Evolutionary conservation across 805 yeast species (phyloP), one percentile per base, ranked within the genome.

Genomic region (Pichia sporocuriosa): DNA sequence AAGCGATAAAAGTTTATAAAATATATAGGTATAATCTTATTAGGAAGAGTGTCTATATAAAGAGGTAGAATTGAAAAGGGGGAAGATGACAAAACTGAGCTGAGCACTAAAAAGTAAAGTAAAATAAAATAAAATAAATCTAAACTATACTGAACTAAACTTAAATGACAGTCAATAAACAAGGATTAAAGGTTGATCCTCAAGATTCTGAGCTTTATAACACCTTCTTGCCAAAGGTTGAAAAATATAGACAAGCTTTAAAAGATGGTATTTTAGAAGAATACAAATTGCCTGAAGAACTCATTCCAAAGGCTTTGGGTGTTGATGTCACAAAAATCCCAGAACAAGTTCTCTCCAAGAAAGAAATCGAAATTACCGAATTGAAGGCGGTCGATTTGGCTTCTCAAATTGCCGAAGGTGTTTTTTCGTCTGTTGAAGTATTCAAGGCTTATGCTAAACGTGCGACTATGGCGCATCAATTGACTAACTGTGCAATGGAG

Each of bases 401-500:
- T 16, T 51, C 45, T 8, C 51, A 61, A 39, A 59, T 72, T 24
- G 67, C 71, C 4, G 41, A 44, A 7, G 72, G 74, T 9, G 57
- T 62, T 39, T 56, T 63, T 41, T 51, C 68, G 3, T 43, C 74
- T 1, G 73, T 68, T 16, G 65, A 63, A 39, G 73, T 68, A 32
- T 62, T 64, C 51, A 62, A 62, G 46, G 77, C 78, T 1, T 73
- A 61, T 53, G 70, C 72, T 12, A 66, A 69, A 29, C 62, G 77
- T 36, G 73, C 73, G 2, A 64, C 69, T 3, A 63, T 70, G 34
- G 73, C 73, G 7, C 76, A 73, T 41, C 74, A 72, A 49, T 52
- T 73, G 45, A 68, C 72, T 43, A 71, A 72, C 45, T 72, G 75
- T 54, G 71, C 72, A 7, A 61, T 68, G 59, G 69, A 73, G 31